Evolutionary conservation across 176 grass and related monocot genomes (phyloP).

Genomic region (Typha latifolia): DNA sequence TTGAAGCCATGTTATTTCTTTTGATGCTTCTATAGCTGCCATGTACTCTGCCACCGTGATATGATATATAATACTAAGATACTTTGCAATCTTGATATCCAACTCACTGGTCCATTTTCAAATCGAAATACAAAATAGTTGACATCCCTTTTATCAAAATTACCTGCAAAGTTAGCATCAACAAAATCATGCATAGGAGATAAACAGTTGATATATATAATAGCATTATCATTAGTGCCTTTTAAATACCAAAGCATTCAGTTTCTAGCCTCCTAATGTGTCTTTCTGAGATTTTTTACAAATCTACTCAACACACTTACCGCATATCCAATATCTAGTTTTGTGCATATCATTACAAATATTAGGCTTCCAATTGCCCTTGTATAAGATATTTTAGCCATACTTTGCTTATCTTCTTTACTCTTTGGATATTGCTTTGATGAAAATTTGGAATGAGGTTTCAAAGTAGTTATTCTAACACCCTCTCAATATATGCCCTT

Average conservation of each 20-base stretch:
- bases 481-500: too few relatives aligned
- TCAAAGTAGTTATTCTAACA: too few relatives aligned
- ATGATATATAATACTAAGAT: neutral
- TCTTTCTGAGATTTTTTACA: neutral
- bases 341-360: neutral
- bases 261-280: neutral
- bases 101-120: neutral
- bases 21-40: neutral
- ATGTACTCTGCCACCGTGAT: neutral
- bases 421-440: too few relatives aligned
- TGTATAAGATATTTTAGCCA: too few relatives aligned
- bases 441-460: too few relatives aligned
- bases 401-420: too few relatives aligned
- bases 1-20: neutral
- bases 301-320: neutral
- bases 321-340: neutral
- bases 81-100: neutral
- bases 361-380: neutral
- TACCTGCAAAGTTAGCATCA: neutral
- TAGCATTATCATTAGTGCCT: neutral
- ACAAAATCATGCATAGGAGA: neutral
- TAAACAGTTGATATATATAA: neutral
- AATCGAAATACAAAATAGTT: neutral
- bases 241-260: neutral
- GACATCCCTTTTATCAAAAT: neutral